Evolutionary conservation across 306 rosid species (phyloP).

Genomic region (Canavalia ensiformis): DNA sequence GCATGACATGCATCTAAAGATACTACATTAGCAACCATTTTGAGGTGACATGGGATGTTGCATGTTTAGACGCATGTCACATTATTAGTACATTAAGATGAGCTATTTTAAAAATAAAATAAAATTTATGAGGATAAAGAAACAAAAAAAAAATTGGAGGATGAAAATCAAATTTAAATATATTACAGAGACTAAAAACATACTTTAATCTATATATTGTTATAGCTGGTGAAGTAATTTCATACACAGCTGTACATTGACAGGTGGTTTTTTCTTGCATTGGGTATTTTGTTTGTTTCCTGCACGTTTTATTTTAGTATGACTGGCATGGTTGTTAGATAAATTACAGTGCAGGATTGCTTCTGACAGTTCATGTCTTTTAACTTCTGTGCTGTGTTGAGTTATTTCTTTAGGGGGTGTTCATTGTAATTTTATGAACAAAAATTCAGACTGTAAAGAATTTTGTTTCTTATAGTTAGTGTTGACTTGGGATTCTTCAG

Average conservation of each 20-base stretch:
- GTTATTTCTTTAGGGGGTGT: neutral
- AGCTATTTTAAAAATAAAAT: too few relatives aligned
- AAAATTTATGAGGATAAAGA: too few relatives aligned
- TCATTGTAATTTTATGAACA: constrained; percentile 17
- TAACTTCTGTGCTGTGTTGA: constrained; percentile 14
- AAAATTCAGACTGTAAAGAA: constrained; percentile 25
- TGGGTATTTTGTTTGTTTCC: neutral
- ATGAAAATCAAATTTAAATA: too few relatives aligned
- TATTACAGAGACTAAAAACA: too few relatives aligned
- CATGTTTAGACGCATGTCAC: too few relatives aligned
- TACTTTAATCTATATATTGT: neutral
- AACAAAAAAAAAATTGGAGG: too few relatives aligned
- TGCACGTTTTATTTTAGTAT: constrained; percentile 7
- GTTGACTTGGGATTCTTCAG: constrained; percentile 56
- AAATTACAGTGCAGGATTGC: neutral
- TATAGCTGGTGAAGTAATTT: constrained; percentile 19
- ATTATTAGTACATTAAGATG: too few relatives aligned
- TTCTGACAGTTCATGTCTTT: neutral
- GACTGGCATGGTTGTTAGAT: neutral
- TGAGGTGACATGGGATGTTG: neutral
- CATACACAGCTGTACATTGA: neutral
- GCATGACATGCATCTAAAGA: neutral
- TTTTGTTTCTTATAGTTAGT: neutral
- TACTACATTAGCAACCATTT: neutral
- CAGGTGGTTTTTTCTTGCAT: constrained; percentile 32